Base-by-base conservation (phyloP, 2,329 filamentous ascomycete species). In the Biscogniauxia sp. region DNA sequence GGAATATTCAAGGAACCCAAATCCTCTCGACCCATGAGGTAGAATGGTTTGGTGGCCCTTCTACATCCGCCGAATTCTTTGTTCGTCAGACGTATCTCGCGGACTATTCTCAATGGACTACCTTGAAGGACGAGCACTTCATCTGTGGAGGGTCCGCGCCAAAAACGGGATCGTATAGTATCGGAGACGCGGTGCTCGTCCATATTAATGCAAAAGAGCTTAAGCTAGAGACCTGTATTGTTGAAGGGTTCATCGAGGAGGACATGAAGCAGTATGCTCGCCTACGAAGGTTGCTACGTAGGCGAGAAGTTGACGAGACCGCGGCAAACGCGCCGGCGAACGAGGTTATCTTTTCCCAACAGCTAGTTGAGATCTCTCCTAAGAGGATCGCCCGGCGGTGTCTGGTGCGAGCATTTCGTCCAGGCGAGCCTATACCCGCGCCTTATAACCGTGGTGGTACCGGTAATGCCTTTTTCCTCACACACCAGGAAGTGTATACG, bases 81-180 rank as follows among this genome's bases (percentile, higher is more conserved):
- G 82, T 93, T 1, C 83, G 91, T 0, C 88, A 92, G 65, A 88
- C 85, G 0, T 94, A 91, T 65, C 70, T 86, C 1, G 80, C 82
- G 1, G 75, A 80, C 0, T 80, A 88, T 1, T 82, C 84, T 1
- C 81, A 83, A 17, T 93, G 91, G 78, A 75, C 86, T 0, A 85
- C 84, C 0, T 73, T 93, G 0, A 72, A 80, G 8, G 62, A 80
- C 3, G 66, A 74, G 0, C 86, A 93, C 66, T 78, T 88, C 32
- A 65, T 53, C 2, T 92, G 89, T 65, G 61, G 85, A 20, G 71
- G 66, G 7, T 61, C 57, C 57, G 66, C 56, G 3, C 41, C 59
- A 3, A 51, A 70, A 6, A 20, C n/a, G 19, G 17, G 37, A 9
- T 41, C 51, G 15, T 86, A 83, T 62, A 65, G 62, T 0, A 41